phyloP scores from a whole-genome alignment of 225 moss, liverwort and hornwort species.

The Polytrichum formosum region DNA sequence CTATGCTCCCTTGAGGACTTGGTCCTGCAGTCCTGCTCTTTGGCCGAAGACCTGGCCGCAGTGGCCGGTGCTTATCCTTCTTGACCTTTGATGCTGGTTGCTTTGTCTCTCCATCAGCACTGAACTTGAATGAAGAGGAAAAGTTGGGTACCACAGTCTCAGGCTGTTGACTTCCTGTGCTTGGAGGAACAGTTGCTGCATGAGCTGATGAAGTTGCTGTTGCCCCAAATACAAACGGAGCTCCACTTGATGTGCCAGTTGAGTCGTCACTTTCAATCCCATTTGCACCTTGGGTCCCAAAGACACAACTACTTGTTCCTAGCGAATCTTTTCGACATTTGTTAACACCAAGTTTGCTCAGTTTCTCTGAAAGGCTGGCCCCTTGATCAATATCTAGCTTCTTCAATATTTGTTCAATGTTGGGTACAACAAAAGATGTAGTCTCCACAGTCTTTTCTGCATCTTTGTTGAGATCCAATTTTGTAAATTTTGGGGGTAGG shows the following conservation, averaged over 20 bases:
- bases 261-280: slow-evolving; percentile 8
- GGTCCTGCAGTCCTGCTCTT: slow-evolving; percentile 18
- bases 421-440: slow-evolving; percentile 2
- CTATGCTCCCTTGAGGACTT: slow-evolving; percentile 17
- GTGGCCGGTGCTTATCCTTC: slow-evolving; percentile 30
- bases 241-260: slow-evolving; percentile 2
- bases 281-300: slow-evolving; percentile 15
- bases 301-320: slow-evolving; percentile 12
- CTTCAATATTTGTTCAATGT: slow-evolving; percentile 19
- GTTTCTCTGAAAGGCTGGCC: slow-evolving; percentile 19
- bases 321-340: slow-evolving; percentile 7
- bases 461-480: slow-evolving; percentile 13
- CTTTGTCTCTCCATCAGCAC: slow-evolving; percentile 34
- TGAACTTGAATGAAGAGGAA: slow-evolving; percentile 49
- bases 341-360: slow-evolving; percentile 26
- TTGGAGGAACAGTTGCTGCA: not conserved
- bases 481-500: slow-evolving; percentile 15
- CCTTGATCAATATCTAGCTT: slow-evolving; percentile 28
- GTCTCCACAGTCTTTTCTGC: slow-evolving; percentile 1
- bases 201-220: slow-evolving; percentile 8
- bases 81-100: slow-evolving; percentile 29
- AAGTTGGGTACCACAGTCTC: slow-evolving; percentile 11
- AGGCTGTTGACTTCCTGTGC: slow-evolving; percentile 7
- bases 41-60: slow-evolving; percentile 27
- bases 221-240: slow-evolving; percentile 29